phyloP scores from a whole-genome alignment of 2,329 filamentous ascomycete genomes.

The Cytospora paraplurivora region DNA sequence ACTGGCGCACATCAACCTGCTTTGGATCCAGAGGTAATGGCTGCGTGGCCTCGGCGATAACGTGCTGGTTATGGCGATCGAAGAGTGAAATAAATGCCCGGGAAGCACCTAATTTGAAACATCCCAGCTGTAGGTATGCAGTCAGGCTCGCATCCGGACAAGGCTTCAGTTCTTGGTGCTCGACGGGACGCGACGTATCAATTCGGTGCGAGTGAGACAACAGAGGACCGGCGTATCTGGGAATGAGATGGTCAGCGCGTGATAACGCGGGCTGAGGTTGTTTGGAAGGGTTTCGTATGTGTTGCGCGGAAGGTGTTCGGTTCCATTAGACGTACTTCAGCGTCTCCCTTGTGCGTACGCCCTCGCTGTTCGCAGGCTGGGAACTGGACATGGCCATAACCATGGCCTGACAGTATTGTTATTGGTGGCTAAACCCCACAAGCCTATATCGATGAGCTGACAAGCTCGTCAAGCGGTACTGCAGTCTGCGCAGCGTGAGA shows the following conservation, averaged over 20 bases:
- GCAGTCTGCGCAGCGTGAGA: conserved; percentile 3
- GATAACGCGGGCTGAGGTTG: not conserved
- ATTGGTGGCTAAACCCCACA: not conserved
- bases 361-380: conserved; percentile 1
- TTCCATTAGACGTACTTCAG: conserved; percentile 1
- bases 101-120: conserved; percentile 44
- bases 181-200: conserved; percentile 4
- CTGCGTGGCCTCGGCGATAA: conserved; percentile 26
- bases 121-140: conserved; percentile 44
- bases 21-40: not conserved
- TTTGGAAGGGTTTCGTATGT: not conserved
- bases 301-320: not conserved
- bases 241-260: conserved; percentile 2
- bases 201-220: not conserved
- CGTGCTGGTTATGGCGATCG: conserved; percentile 22
- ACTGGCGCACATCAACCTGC: not conserved
- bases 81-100: conserved; percentile 37
- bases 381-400: not conserved
- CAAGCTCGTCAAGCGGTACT: not conserved
- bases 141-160: conserved; percentile 12
- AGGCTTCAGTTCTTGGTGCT: not conserved
- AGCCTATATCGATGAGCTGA: not conserved
- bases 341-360: conserved; percentile 12
- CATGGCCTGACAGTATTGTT: not conserved
- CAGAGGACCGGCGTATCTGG: conserved; percentile 8